Evolutionary conservation across 75 land plant species (phyloP).

Genomic region (Sequoia sempervirens): DNA sequence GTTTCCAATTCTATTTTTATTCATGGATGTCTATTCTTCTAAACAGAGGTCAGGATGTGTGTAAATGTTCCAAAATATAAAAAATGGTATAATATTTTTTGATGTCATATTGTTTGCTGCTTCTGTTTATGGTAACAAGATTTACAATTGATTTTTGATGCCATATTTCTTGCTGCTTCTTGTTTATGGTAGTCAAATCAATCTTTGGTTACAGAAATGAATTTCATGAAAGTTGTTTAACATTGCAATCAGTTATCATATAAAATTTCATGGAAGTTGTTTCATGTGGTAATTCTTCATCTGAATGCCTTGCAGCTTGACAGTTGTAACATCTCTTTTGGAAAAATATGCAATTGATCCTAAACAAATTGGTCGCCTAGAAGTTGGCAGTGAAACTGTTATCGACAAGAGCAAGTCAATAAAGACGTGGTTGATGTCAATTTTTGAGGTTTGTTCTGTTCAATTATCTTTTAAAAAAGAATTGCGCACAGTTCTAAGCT

Average conservation of each 20-base stretch:
- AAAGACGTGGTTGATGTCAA: constrained; percentile 89
- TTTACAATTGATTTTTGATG: neutral
- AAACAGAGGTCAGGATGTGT: neutral
- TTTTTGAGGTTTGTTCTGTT: constrained; percentile 68
- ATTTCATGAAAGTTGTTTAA: neutral
- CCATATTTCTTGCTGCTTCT: neutral
- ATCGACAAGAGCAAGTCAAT: constrained; percentile 99
- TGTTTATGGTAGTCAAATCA: neutral
- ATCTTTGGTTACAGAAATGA: neutral
- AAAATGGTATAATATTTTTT: neutral
- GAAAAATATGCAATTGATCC: constrained; percentile 81
- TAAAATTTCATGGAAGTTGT: neutral
- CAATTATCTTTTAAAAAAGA: neutral
- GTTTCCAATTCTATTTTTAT: neutral
- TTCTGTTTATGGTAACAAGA: neutral
- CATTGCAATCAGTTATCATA: neutral
- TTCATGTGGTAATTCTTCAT: neutral
- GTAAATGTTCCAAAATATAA: neutral
- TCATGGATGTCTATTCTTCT: neutral
- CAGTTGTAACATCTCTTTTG: constrained; percentile 77
- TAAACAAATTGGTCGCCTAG: constrained; percentile 81
- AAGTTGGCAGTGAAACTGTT: constrained; percentile 99
- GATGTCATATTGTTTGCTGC: neutral
- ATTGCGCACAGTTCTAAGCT: neutral
- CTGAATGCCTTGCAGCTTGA: constrained; percentile 56